These are phyloP conservation scores for Penicillium expansum DNA, from an alignment of 2,329 filamentous ascomycete species.

Conservation along the genomic window DNA sequence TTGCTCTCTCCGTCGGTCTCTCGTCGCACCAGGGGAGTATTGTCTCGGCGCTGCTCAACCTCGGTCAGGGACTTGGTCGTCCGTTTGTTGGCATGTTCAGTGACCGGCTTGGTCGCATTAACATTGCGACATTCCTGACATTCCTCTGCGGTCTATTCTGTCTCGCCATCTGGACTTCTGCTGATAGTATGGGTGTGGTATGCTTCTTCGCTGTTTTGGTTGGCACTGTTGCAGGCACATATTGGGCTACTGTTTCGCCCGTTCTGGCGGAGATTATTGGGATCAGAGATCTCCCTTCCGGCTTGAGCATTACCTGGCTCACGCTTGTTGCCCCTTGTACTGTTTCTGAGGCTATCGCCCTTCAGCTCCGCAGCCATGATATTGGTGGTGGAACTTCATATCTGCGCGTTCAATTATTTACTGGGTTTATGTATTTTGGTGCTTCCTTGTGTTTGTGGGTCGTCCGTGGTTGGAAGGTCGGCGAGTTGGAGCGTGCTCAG, in stretches of 20 bases:
- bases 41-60: constrained; percentile 61
- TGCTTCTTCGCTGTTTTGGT: constrained; percentile 59
- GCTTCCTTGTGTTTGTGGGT: constrained; percentile 51
- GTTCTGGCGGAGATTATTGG: constrained; percentile 62
- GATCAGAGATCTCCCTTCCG: constrained; percentile 55
- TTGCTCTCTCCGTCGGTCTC: constrained; percentile 59
- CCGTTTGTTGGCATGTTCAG: constrained; percentile 63
- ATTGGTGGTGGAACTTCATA: constrained; percentile 32
- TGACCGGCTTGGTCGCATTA: constrained; percentile 60
- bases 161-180: constrained; percentile 60
- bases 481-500: constrained; percentile 27
- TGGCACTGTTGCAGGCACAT: constrained; percentile 59
- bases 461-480: constrained; percentile 42
- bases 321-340: constrained; percentile 54
- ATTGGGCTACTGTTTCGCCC: constrained; percentile 58
- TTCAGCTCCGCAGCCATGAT: constrained; percentile 52
- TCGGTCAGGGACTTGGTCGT: constrained; percentile 57
- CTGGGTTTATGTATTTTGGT: constrained; percentile 59
- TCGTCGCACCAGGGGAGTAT: constrained; percentile 58
- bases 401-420: constrained; percentile 52
- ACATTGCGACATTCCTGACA: constrained; percentile 58
- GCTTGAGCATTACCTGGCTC: constrained; percentile 59
- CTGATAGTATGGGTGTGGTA: constrained; percentile 57
- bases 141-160: constrained; percentile 57
- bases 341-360: constrained; percentile 55